Evolutionary conservation across 306 rosid genomes (phyloP).

Genomic region (Cyclanthera cordifolia): DNA sequence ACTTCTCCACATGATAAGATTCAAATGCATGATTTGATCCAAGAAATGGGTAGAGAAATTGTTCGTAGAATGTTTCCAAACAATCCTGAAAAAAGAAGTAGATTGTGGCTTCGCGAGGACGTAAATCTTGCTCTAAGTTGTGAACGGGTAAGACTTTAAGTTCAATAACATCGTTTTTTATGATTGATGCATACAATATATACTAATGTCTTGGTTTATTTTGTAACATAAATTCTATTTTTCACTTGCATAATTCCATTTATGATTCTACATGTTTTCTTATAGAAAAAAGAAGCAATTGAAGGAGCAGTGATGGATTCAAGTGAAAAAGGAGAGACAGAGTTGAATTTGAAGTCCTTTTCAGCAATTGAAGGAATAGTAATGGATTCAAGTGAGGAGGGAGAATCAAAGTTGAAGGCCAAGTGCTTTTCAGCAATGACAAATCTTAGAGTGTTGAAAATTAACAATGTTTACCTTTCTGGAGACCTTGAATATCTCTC

Average conservation of each 20-base stretch:
- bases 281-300: constrained; percentile 8
- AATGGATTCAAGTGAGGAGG: not conserved
- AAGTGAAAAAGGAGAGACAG: too few species aligned
- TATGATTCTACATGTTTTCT: not conserved
- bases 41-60: constrained; percentile 7
- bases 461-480: constrained; percentile 1
- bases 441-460: constrained; percentile 16
- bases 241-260: not conserved
- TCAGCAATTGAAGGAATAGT: constrained; percentile 3
- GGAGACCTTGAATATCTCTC: constrained; percentile 1
- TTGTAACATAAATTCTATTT: too few species aligned
- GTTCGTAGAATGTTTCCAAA: not conserved
- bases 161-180: not conserved
- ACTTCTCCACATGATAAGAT: not conserved
- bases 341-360: too few species aligned
- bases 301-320: not conserved
- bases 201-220: too few species aligned
- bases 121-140: not conserved
- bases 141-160: not conserved
- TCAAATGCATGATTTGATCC: constrained; percentile 19
- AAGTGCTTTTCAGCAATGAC: constrained; percentile 7
- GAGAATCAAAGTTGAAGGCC: not conserved
- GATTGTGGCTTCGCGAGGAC: constrained; percentile 10
- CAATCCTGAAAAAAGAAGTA: not conserved
- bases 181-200: not conserved